Evolutionary conservation across 441 rosid species (phyloP), one percentile per base, ranked within the genome.

Genomic region (Erodium texanum): DNA sequence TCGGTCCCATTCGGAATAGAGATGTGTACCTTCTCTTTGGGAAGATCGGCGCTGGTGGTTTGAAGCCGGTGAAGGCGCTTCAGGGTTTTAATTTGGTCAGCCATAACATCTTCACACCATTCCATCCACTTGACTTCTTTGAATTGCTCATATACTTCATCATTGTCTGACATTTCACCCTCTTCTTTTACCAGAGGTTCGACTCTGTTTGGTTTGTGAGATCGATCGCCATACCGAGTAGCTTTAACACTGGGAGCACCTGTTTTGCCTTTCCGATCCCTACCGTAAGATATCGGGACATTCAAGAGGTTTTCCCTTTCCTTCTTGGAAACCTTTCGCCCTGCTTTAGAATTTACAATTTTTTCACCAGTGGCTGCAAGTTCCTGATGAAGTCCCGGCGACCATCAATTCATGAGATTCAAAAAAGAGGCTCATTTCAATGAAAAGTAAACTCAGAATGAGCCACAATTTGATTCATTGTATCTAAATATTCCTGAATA

Each of bases 61-160:
- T 94, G 99, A 75, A 94, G 78, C 81, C 75, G 85, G 66, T 92
- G 89, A 71, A 94, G 86, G 62, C 96, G 96, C 66, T 66, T 80
- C 71, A 94, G 86, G 20, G 99, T 94, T 87, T 80, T 92, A 67
- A 85, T 84, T 79, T 92, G 94, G 76, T 75, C 82, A 58, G 73
- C 82, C 96, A 94, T 86, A 58, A 89, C 94, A 77, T 89, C 99
- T 81, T 88, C 91, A 79, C 99, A 94, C 99, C 99, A 94, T 82
- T 94, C 99, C 96, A 84, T 94, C 99, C 99, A 94, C 81, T 94
- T 92, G 62, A 84, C 92, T 84, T 92, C 98, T 87, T 87, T 94
- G 67, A 94, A 94, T 76, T 94, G 99, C 79, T 88, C 98, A 56
- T 89, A 83, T 29, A 92, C 86, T 80, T 86, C 98, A 73, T 87